phyloP scores from a whole-genome alignment of 768 basidiomycete genomes.

The Rhizopogon vinicolor region DNA sequence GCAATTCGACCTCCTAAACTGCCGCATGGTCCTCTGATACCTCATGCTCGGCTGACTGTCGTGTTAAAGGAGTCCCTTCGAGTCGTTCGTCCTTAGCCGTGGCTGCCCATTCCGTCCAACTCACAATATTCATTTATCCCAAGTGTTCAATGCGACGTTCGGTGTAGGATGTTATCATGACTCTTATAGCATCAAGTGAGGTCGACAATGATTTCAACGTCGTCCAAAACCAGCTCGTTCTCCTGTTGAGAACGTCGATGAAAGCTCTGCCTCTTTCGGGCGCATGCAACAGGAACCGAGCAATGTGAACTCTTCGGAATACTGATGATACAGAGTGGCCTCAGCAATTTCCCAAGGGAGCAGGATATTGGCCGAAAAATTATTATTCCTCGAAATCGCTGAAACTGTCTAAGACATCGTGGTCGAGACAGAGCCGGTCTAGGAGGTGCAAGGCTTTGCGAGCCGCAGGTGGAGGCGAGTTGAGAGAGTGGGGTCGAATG shows the following conservation, averaged over 20 bases:
- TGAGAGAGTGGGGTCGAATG: neutral
- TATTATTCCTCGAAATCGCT: neutral
- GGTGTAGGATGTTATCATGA: too few relatives aligned
- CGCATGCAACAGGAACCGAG: neutral
- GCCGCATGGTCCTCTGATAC: too few relatives aligned
- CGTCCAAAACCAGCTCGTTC: neutral
- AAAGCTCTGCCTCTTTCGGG: neutral
- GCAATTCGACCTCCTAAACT: too few relatives aligned
- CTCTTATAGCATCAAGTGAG: neutral
- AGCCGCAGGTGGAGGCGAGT: neutral
- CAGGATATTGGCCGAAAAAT: too few relatives aligned
- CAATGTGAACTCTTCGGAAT: neutral
- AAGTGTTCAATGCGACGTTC: too few relatives aligned
- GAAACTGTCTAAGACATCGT: neutral
- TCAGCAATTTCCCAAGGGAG: too few relatives aligned
- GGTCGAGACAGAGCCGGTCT: neutral
- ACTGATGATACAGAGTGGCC: neutral
- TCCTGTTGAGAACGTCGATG: too few relatives aligned
- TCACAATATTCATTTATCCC: too few relatives aligned
- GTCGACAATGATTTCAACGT: neutral
- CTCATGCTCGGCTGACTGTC: too few relatives aligned
- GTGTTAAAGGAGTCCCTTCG: too few relatives aligned
- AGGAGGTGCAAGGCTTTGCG: neutral
- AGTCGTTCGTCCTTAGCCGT: neutral
- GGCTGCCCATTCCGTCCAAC: too few relatives aligned